These are phyloP conservation scores for Trichocladium uniseriatum DNA, from an alignment of 495 filamentous ascomycete species.

Conservation along the genomic window DNA sequence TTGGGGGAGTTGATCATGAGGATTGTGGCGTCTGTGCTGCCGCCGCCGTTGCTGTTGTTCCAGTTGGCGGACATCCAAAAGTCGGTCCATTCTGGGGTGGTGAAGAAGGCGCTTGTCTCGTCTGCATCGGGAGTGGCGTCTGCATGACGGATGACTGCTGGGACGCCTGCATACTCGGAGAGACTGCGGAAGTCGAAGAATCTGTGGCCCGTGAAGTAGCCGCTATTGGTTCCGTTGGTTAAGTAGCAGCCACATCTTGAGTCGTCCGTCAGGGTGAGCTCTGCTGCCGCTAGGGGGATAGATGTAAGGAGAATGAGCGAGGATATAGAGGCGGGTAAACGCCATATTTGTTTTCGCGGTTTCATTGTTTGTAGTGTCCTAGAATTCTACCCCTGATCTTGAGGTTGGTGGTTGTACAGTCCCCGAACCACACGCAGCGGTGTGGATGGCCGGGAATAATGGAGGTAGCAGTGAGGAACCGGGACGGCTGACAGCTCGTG, in stretches of 20 bases:
- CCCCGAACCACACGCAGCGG: too few species aligned
- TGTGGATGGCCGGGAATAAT: too few species aligned
- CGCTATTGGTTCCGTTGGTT: slow-evolving; percentile 36
- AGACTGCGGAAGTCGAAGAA: slow-evolving; percentile 61
- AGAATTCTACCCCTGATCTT: too few species aligned
- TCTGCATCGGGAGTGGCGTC: slow-evolving; percentile 23
- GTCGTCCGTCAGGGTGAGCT: slow-evolving; percentile 20
- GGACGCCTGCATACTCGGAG: slow-evolving; percentile 29
- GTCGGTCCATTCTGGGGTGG: slow-evolving; percentile 29
- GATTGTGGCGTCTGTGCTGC: slow-evolving; percentile 33
- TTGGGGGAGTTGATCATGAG: slow-evolving; percentile 54
- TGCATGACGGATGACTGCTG: slow-evolving; percentile 24
- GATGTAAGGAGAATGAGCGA: slow-evolving; percentile 18
- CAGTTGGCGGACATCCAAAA: slow-evolving; percentile 55
- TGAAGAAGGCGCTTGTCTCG: slow-evolving; percentile 35
- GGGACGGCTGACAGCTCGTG: too few species aligned
- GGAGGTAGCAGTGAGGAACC: too few species aligned
- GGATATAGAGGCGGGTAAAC: slow-evolving; percentile 9
- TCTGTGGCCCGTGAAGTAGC: slow-evolving; percentile 54
- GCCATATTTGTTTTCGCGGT: background rate
- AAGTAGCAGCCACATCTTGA: slow-evolving; percentile 40
- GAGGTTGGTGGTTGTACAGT: too few species aligned
- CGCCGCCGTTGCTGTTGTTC: slow-evolving; percentile 33
- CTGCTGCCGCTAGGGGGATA: slow-evolving; percentile 9
- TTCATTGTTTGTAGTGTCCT: slow-evolving; percentile 3